Conservation (phyloP, 192 early-diverging fungal genomes). For the Backusella luteola region DNA sequence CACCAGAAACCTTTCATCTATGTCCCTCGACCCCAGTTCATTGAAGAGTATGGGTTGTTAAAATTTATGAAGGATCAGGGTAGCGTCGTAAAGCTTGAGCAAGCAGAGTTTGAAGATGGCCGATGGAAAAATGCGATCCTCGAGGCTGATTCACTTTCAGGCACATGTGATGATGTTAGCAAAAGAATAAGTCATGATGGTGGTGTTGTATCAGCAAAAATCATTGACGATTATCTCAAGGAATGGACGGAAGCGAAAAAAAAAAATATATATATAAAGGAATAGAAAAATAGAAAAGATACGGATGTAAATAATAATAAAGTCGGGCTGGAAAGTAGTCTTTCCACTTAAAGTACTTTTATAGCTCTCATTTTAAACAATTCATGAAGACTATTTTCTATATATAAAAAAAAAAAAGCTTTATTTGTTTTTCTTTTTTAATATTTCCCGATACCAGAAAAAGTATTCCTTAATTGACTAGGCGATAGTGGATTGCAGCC, state of each 20-base stretch:
- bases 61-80: conserved; percentile 60
- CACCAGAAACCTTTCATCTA: conserved; percentile 56
- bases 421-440: background rate
- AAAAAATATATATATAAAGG: too few relatives aligned
- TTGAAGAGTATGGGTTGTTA: conserved; percentile 55
- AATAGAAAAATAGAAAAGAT: background rate
- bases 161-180: conserved; percentile 20
- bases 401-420: background rate
- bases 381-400: background rate
- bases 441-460: background rate
- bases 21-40: conserved; percentile 59
- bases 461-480: background rate
- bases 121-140: conserved; percentile 49
- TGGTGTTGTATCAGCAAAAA: conserved; percentile 36
- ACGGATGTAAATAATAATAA: background rate
- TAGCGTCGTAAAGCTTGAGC: conserved; percentile 47
- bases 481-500: background rate
- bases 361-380: background rate
- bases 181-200: conserved; percentile 39
- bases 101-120: conserved; percentile 55
- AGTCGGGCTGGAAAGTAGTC: background rate
- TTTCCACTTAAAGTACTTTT: too few relatives aligned
- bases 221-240: conserved; percentile 33
- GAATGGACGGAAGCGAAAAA: conserved; percentile 18
- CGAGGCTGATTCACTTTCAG: conserved; percentile 34